Base-by-base conservation (phyloP, 768 basidiomycete species). In the Phanerodontia chrysosporium region DNA sequence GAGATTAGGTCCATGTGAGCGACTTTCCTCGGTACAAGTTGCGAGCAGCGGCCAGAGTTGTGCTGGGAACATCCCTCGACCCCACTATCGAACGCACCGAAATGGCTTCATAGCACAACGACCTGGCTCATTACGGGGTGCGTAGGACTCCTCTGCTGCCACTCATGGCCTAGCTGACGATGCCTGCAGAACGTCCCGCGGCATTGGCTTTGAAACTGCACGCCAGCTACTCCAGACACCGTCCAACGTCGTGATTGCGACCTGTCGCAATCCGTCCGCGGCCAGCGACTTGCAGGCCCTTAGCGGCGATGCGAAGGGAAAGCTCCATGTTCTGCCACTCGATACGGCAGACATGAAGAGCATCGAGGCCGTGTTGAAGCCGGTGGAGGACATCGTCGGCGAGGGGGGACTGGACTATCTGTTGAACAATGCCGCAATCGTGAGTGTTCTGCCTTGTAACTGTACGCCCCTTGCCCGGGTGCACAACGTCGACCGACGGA, bases 381-480 rank as follows among this genome's bases (percentile, higher is more conserved):
- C 58, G 7, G 68, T 71, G n/a, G 67, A 63, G 39, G 64, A 54
- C 42, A 52, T 72, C 22, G 61, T 77, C 14, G 69, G 64, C 3
- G 63, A 62, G 36, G 28, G 51, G 1, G 74, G 75, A 12, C 61
- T 78, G 7, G 74, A 78, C 63, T 77, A 75, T 52, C 66, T 78
- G 22, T 60, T 75, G 57, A 78, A 76, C 65, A 76, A 75, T 52
- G 74, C 76, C 2, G 76, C 66, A 0, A 62, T 75, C 32, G 74
- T 75, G 56, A 51, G 75, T 67, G 14, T 8, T 8, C 44, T 5
- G 5, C 22, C 44, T 7, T 45, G 7, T 45, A 7, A 18, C n/a
- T 24, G 7, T n/a, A 10, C 18, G 35, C 36, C 32, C 45, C 14
- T 29, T 21, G 13, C 30, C 32, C 13, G 32, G 7, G 7, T 13